Percentiles rank a stretch among this genome's conserved stretches.
phyloP scores from a whole-genome alignment of 2,329 filamentous ascomycete genomes.

The Stemphylium vesicarium region DNA sequence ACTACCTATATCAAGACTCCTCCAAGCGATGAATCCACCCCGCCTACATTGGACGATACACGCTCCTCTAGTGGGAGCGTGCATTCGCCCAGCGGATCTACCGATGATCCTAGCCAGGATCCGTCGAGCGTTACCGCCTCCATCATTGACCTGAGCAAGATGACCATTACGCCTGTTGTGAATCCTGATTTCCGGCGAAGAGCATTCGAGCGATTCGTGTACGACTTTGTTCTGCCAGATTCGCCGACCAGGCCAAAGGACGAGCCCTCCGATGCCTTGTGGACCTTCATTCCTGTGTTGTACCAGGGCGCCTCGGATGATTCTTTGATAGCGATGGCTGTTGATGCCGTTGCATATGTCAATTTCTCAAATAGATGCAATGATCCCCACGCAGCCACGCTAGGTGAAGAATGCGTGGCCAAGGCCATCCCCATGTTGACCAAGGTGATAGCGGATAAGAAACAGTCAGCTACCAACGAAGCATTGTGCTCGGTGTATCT shows the following conservation, averaged over 20 bases:
- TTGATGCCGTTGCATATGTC: slow-evolving; percentile 36
- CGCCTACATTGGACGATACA: slow-evolving; percentile 8
- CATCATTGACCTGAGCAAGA: slow-evolving; percentile 14
- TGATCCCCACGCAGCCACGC: slow-evolving; percentile 25
- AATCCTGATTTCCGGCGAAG: slow-evolving; percentile 29
- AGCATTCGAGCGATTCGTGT: slow-evolving; percentile 42
- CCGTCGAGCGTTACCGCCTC: not conserved
- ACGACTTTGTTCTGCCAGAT: slow-evolving; percentile 39
- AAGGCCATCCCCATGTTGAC: slow-evolving; percentile 32
- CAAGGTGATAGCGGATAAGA: slow-evolving; percentile 30
- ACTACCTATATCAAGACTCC: slow-evolving; percentile 17
- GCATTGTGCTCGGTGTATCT: slow-evolving; percentile 37
- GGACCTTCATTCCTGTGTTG: slow-evolving; percentile 35
- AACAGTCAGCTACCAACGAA: slow-evolving; percentile 28
- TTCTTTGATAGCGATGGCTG: slow-evolving; percentile 31
- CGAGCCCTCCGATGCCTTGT: slow-evolving; percentile 32
- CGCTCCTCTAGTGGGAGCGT: slow-evolving; percentile 13
- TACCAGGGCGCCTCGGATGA: slow-evolving; percentile 28
- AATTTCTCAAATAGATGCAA: slow-evolving; percentile 39
- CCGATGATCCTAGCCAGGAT: slow-evolving; percentile 4
- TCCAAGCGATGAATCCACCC: slow-evolving; percentile 20
- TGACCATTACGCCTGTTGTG: slow-evolving; percentile 18
- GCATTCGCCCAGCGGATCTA: slow-evolving; percentile 4
- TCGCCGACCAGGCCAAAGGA: slow-evolving; percentile 20
- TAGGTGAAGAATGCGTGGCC: slow-evolving; percentile 33